These are phyloP conservation scores for Crucibulum laeve DNA, from an alignment of 768 basidiomycete species.

Conservation along the genomic window DNA sequence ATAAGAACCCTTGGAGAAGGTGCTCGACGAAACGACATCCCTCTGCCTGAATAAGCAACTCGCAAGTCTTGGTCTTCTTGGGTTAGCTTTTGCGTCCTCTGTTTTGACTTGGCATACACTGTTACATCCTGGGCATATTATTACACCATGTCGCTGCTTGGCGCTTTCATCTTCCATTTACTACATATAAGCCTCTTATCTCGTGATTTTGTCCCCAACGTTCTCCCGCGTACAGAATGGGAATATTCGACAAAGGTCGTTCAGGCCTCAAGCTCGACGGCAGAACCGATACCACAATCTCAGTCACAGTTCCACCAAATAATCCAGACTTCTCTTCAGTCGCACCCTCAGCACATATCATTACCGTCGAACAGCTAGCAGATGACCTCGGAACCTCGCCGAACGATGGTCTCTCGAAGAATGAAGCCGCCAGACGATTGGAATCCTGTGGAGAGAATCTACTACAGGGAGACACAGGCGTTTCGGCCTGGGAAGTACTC, in stretches of 20 bases:
- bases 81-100: slow-evolving; percentile 1
- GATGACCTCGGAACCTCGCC: slow-evolving; percentile 26
- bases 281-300: slow-evolving; percentile 25
- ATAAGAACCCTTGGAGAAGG: too few relatives aligned
- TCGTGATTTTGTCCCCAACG: background rate
- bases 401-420: slow-evolving; percentile 28
- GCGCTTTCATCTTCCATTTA: background rate
- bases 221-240: background rate
- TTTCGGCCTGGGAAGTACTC: slow-evolving; percentile 28
- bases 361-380: slow-evolving; percentile 20
- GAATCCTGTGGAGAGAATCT: slow-evolving; percentile 27
- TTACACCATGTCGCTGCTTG: background rate
- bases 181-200: background rate
- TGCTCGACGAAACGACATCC: too few relatives aligned
- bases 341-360: slow-evolving; percentile 25
- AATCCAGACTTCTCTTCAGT: slow-evolving; percentile 25
- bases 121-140: background rate
- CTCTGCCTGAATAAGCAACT: background rate
- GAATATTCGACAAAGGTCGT: background rate
- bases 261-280: slow-evolving; percentile 18
- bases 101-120: slow-evolving; percentile 1
- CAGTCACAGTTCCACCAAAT: slow-evolving; percentile 25
- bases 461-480: slow-evolving; percentile 26
- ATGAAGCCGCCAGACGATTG: slow-evolving; percentile 27
- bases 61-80: slow-evolving; percentile 1